Base-by-base conservation (phyloP, 2,329 filamentous ascomycete genomes). In the Podosphaera fusca region DNA sequence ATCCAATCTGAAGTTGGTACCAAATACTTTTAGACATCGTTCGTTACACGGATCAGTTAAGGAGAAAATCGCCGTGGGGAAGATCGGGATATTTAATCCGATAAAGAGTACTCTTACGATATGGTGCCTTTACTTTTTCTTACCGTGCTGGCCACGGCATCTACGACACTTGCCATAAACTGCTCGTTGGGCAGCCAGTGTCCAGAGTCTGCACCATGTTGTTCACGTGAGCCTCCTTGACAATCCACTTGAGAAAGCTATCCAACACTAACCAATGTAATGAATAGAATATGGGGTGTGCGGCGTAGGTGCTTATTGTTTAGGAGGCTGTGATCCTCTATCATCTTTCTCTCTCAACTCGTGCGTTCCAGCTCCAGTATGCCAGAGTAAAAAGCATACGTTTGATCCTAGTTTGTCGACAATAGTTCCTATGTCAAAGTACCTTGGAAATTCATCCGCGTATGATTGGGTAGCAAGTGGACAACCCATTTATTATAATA, bases 401-500 rank as follows among this genome's bases (percentile, higher is more conserved):
- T 86, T 95, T 74, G 75, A 81, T 64, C 80, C 75, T 64, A 35
- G 49, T 8, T 74, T 90, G 60, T 78, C 89, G 67, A 74, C 79
- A 57, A 75, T 94, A 58, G 72, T 75, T 64, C 71, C 83, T 61
- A 88, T 92, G 62, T 76, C 78, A 64, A 79, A 87, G 67, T 98
- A 95, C 67, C 80, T 95, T 12, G 92, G 92, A 61, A 86, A 98
- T 70, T 69, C 87, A 10, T 78, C 74, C 62, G 81, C 79, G 66
- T 77, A 81, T 64, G 88, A 95, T 69, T 98, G 90, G 90, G 87
- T 95, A 58, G 80, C 82, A 56, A 86, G 87, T 68, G 92, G 92
- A 62, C 77, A 80, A 64, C 82, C 87, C 12, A 74, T 85, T 47
- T 65, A 73, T 36, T 82, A 82, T 70, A 73, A 85, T 58, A 78